These are phyloP conservation scores for Leucosporidium creatinivorum DNA, from an alignment of 768 basidiomycete genomes.

Conservation along the genomic window DNA sequence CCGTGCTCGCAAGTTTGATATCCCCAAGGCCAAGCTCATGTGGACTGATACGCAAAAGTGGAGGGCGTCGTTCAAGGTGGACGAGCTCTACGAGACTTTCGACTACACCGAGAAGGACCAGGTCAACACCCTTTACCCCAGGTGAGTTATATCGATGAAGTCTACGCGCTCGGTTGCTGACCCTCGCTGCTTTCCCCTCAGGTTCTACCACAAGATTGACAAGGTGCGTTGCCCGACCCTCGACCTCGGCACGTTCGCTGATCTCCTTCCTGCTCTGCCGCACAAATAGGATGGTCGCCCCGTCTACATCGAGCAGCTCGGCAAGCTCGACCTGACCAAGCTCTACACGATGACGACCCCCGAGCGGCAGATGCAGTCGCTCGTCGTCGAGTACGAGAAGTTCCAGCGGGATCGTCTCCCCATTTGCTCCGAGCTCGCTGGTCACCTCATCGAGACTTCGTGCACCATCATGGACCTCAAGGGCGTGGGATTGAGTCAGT, in stretches of 20 bases:
- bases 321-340: slow-evolving; percentile 75
- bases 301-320: slow-evolving; percentile 87
- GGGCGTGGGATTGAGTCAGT: slow-evolving; percentile 57
- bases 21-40: slow-evolving; percentile 75
- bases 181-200: background rate
- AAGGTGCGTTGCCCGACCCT: slow-evolving; percentile 51
- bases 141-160: slow-evolving; percentile 52
- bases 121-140: slow-evolving; percentile 89
- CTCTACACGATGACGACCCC: slow-evolving; percentile 74
- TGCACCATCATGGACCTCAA: slow-evolving; percentile 95
- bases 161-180: too few relatives aligned
- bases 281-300: slow-evolving; percentile 75
- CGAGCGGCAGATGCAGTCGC: slow-evolving; percentile 78
- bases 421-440: slow-evolving; percentile 55
- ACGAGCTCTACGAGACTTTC: slow-evolving; percentile 71
- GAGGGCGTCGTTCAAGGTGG: slow-evolving; percentile 72
- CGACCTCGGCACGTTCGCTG: background rate
- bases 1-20: slow-evolving; percentile 86
- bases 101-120: slow-evolving; percentile 72
- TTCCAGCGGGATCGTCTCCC: slow-evolving; percentile 70
- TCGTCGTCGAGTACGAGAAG: slow-evolving; percentile 89
- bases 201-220: slow-evolving; percentile 75
- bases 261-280: background rate
- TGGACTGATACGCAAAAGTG: slow-evolving; percentile 72
- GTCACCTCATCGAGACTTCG: slow-evolving; percentile 87